phyloP scores from a whole-genome alignment of 495 filamentous ascomycete genomes.

The Trichocladium uniseriatum region DNA sequence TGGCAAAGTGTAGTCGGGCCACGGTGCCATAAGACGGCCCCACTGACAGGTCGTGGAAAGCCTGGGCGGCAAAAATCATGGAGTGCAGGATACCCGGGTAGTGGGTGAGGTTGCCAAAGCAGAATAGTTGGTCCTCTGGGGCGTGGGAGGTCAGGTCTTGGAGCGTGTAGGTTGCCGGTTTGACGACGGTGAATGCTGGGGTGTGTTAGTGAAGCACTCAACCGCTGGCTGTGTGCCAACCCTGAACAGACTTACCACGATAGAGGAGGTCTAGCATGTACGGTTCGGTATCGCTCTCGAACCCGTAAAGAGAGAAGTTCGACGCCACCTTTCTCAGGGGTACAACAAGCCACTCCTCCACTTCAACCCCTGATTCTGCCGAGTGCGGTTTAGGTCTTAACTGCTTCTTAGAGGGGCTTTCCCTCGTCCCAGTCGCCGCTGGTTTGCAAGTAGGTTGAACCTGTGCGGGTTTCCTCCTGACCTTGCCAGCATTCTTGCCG shows the following conservation, averaged over 20 bases:
- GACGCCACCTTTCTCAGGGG: background rate
- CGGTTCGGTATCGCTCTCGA: background rate
- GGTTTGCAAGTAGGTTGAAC: no score
- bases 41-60: constrained; percentile 7
- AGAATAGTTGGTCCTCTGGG: constrained; percentile 2
- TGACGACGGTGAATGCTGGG: constrained; percentile 10
- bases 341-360: background rate
- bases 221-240: no score
- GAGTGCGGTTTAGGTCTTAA: no score
- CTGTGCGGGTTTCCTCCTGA: no score
- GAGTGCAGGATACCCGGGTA: constrained; percentile 12
- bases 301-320: background rate
- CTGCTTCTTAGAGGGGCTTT: no score
- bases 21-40: background rate
- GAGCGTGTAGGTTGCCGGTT: constrained; percentile 3
- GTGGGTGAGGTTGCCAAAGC: constrained; percentile 6
- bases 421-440: no score
- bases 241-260: background rate
- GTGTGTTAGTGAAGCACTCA: no score
- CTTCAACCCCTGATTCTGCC: no score
- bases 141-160: background rate
- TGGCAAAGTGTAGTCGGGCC: no score
- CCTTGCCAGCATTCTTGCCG: constrained; percentile 3
- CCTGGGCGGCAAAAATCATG: constrained; percentile 7
- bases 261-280: background rate